Evolutionary conservation across 345 rosid genomes (phyloP), one percentile per base, ranked within the genome.

Genomic region (Pugionium cornutum): DNA sequence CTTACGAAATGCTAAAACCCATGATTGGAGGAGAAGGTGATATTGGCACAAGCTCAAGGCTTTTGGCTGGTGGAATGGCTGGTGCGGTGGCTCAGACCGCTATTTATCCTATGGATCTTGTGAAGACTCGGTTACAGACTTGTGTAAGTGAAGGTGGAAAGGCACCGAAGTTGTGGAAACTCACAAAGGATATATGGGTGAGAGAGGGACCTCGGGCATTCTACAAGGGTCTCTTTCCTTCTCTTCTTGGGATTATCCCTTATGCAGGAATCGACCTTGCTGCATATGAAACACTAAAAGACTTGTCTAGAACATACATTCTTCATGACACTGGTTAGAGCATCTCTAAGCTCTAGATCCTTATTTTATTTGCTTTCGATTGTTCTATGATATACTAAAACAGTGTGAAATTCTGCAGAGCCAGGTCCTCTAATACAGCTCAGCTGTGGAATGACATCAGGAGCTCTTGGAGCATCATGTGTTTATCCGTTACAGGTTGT

Each of bases 231-330:
- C 91, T 95, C 1, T 85, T 91, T 61, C 99, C 99, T 31, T 95
- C 99, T 68, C 87, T 89, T 70, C 87, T 95, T 60, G 99, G 99
- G 76, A 95, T 95, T 9, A 80, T 95, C 25, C 99, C 97, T 27
- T 95, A 89, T 76, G 89, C 96, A 51, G 99, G 99, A 65, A 95
- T 95, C 49, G 99, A 95, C 59, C 91, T 95, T 35, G 89, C 99
- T 31, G 92, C 89, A 43, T 95, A 95, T 51, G 99, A 95, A 75
- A 87, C 95, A 58, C 75, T 95, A 66, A 95, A 91, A 76, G 98
- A 95, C 67, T 70, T 91, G 81, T 91, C 99, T 26, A 87, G 75
- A 81, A 77, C 84, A 28, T 86, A 95, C 71, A 75, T 91, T 80
- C 84, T 91, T 76, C 81, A 66, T 4, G 92, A 91, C 44, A 72